These are phyloP conservation scores for Iris pallida DNA, from an alignment of 116 monocot species.

Conservation along the genomic window DNA sequence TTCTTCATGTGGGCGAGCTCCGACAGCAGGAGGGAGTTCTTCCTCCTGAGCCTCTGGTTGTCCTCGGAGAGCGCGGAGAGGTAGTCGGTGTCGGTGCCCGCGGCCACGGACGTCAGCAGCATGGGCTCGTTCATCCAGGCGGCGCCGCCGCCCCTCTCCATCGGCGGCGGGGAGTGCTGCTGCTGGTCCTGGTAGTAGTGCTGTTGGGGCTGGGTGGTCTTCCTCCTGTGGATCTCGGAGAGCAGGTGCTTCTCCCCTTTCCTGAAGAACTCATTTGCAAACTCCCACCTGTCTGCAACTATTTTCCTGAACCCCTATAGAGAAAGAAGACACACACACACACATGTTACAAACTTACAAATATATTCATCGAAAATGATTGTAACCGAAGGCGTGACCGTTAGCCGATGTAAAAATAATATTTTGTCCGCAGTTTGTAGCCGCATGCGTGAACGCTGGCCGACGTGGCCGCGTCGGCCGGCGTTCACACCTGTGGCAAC, in stretches of 20 bases:
- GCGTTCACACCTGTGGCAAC: too few species aligned
- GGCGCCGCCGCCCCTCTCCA: too few species aligned
- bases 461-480: too few species aligned
- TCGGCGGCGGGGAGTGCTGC: not conserved
- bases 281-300: slow-evolving; percentile 89
- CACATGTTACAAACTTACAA: too few species aligned
- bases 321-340: not conserved
- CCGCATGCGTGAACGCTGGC: too few species aligned
- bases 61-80: slow-evolving; percentile 69
- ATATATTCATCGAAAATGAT: too few species aligned
- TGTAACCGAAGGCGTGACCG: too few species aligned
- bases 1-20: slow-evolving; percentile 91
- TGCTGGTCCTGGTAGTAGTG: slow-evolving; percentile 6
- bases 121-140: not conserved
- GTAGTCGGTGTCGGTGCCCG: slow-evolving; percentile 19
- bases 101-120: not conserved
- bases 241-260: slow-evolving; percentile 76
- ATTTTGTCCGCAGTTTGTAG: too few species aligned
- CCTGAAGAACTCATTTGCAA: slow-evolving; percentile 89
- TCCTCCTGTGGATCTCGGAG: slow-evolving; percentile 76
- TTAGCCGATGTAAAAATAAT: too few species aligned
- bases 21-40: slow-evolving; percentile 64
- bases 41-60: slow-evolving; percentile 74
- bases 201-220: slow-evolving; percentile 42
- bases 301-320: slow-evolving; percentile 86